These are phyloP conservation scores for Salvia rosmarinus DNA, from an alignment of 257 asterid genomes.

Conservation along the genomic window DNA sequence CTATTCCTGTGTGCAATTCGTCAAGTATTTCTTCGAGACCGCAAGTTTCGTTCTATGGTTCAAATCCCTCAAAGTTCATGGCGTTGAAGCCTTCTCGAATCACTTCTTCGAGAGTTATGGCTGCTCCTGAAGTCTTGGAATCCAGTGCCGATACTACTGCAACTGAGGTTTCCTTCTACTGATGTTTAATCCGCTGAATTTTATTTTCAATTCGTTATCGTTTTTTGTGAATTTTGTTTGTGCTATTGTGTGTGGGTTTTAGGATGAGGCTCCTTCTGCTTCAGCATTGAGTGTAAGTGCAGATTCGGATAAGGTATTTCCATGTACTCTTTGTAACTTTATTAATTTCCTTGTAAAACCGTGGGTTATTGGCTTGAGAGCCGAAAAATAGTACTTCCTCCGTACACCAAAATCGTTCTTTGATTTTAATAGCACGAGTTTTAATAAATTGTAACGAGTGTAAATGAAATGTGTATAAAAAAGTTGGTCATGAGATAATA, in stretches of 20 bases:
- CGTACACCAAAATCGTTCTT: too few relatives aligned
- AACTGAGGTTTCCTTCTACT: conserved; percentile 45
- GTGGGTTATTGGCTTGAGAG: conserved; percentile 2
- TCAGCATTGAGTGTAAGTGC: conserved; percentile 45
- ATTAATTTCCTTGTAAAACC: background rate
- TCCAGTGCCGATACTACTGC: conserved; percentile 38
- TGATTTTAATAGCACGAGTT: too few relatives aligned
- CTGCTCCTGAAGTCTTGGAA: conserved; percentile 72
- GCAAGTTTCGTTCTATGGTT: conserved; percentile 46
- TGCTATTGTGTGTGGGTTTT: conserved; percentile 24
- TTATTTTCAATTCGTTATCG: conserved; percentile 4
- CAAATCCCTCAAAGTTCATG: conserved; percentile 40
- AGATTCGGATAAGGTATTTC: conserved; percentile 58
- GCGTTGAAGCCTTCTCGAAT: conserved; percentile 47
- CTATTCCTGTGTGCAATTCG: conserved; percentile 55
- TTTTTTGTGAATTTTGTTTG: conserved; percentile 29
- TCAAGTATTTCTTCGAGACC: conserved; percentile 47
- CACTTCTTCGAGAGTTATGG: conserved; percentile 44
- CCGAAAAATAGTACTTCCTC: background rate
- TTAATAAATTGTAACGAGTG: too few relatives aligned
- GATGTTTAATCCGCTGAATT: background rate
- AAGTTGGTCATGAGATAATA: too few relatives aligned
- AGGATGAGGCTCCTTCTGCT: conserved; percentile 53
- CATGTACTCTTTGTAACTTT: background rate
- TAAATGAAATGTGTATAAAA: too few relatives aligned